Evolutionary conservation across 352 stramenopile species (phyloP), one percentile per base, ranked within the genome.

Genomic region (Stephanocyclus meneghinianus): DNA sequence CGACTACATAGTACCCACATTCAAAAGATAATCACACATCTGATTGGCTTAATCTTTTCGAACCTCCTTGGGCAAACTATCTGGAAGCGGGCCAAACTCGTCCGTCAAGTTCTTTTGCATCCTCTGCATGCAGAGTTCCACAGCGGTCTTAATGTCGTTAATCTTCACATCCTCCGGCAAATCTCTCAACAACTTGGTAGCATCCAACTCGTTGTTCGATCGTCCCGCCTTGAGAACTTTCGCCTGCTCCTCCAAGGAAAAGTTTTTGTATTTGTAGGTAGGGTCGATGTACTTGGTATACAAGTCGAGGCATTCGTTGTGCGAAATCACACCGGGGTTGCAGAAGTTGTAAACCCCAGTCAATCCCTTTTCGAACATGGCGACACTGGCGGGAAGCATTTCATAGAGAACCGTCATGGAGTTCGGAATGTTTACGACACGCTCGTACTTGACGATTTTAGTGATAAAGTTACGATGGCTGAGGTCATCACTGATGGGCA

Each of bases 211-310:
- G 75, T 97, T 97, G 88, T 97, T 97, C 4, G 93, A 97, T 48
- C 95, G 82, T 11, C 84, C 80, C 21, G 94, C 94, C 63, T 95
- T 94, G 64, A 97, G 87, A 51, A 97, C 91, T 79, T 96, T 95
- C 55, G 82, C 81, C 87, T 97, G 95, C 73, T 97, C 95, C 70
- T 97, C 95, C 29, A 97, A 53, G 30, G 92, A 92, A 78, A 97
- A 97, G 81, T 97, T 97, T 32, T 81, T 90, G 87, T 95, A 97
- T 0, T 85, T 94, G 85, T 96, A 97, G 3, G 76, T 82, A 9
- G 91, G 90, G 73, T 97, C 95, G 78, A 97, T 94, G 87, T 96
- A 94, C 81, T 96, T 92, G 47, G 90, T 96, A 86, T 97, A 97
- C 56, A 97, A 81, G 67, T 95, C 87, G 51, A 97, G 86, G 35